Evolutionary conservation across 768 basidiomycete species (phyloP), one percentile per base, ranked within the genome.

Genomic region (Lepiota subincarnata): DNA sequence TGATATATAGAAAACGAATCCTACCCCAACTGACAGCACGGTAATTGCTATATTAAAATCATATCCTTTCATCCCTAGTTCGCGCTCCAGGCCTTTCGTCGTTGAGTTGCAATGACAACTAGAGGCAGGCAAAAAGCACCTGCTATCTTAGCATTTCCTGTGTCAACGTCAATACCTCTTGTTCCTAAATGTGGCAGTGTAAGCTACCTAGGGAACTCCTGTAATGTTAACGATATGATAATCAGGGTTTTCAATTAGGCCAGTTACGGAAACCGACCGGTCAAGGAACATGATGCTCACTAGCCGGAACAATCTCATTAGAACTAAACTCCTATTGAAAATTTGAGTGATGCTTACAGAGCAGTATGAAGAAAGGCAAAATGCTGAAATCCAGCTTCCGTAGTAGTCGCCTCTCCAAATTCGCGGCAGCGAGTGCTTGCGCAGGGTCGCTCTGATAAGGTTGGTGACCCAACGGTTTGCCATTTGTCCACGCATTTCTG

Each of bases 11-110:
- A 31, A 31, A 3, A 31, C 2, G 31, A 40, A 31, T 31, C 31
- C 31, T 31, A 31, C 31, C 10, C 31, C 31, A 28, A 71, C 54
- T 50, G 75, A 76, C 62, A 76, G 74, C 11, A 73, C 54, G 0
- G 73, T 76, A 8, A 77, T 55, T 1, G 71, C 68, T 26, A 68
- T 68, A 56, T 77, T 75, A 42, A 73, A 70, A 58, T 76, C 73
- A 31, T 65, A 67, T 1, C 73, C 73, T 13, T 62, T 52, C 70
- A 75, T 71, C 5, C 70, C 70, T 1, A 76, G 65, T 45, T 76
- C 73, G 37, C 67, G 68, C 54, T 74, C 73, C 12, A 75, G 58
- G 4, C 69, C 68, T 70, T 28, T 19, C 2, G 61, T 10, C 14
- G 0, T 13, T n/a, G 24, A 38, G 31, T 22, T 19, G 20, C 18